Base-by-base conservation (phyloP, 257 asterid species). In the Scutellaria baicalensis region DNA sequence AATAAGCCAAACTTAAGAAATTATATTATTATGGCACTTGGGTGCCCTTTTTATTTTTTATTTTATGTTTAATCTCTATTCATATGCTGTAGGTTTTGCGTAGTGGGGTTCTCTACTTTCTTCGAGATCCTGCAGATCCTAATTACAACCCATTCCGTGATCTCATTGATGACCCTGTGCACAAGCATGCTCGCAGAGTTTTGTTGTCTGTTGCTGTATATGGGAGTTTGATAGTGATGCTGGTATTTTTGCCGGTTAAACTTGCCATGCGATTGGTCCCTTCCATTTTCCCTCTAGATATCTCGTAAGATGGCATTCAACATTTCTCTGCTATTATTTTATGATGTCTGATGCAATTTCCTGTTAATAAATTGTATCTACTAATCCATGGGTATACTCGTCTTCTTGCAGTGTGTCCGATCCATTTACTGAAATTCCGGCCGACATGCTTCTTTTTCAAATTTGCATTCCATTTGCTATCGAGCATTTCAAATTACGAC, bases 151-250 rank as follows among this genome's bases (percentile, higher is more conserved):
- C 99, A 12, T 93, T 93, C 80, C 96, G 99, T 69, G 99, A 93
- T 79, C 82, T 93, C 77, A 93, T 93, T 68, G 97, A 93, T 77
- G 99, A 93, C 81, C 99, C 99, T 75, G 96, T 93, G 60, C 99
- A 93, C 86, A 93, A 93, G 84, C 99, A 93, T 82, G 97, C 99
- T 70, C 97, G 99, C 64, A 88, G 99, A 72, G 97, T 93, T 80
- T 70, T 93, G 84, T 70, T 93, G 72, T 93, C 99, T 50, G 96
- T 93, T 49, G 91, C 91, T 64, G 99, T 93, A 36, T 93, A 91
- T 64, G 99, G 99, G 70, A 93, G 99, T 79, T 82, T 93, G 83
- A 93, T 93, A 63, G 99, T 93, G 77, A 89, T 93, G 97, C 84
- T 91, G 81, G 99, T 93, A 4, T 93, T 91, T 81, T 80, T 93